Base-by-base conservation (phyloP, 208 protist species). In the Leishmania major region DNA sequence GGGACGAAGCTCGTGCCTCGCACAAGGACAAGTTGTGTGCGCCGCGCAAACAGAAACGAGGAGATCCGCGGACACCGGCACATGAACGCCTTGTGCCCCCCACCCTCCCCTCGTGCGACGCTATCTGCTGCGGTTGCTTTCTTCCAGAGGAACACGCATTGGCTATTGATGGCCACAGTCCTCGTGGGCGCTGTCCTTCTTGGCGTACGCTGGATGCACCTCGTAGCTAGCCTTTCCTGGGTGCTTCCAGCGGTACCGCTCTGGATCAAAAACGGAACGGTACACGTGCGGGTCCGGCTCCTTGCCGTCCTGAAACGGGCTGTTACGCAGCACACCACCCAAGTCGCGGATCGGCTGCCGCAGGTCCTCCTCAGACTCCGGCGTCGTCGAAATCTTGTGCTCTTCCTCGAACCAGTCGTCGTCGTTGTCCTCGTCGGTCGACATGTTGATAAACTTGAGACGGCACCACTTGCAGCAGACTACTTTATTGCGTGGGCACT, bases 371-470 rank as follows among this genome's bases (percentile, higher is more conserved):
- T 88, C 74, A 11, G 88, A 86, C 85, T 97, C 92, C 2, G 92
- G 94, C 59, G 92, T 97, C 28, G 93, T 97, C 55, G 91, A 78
- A 64, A 97, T 97, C 83, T 95, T 94, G 40, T 97, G 93, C 84
- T 96, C 94, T 78, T 97, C 94, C 80, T 94, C 90, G 71, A 87
- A 81, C 92, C 94, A 97, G 82, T 97, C 94, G 49, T 97, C 92
- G 83, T 97, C 94, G 74, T 96, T 95, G 84, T 97, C 94, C 43
- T 91, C 91, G 25, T 93, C 86, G 62, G 94, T 97, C 31, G 92
- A 84, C 94, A 97, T 96, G 80, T 97, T 97, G 77, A 97, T 96
- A 83, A 96, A 97, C 85, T 97, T 97, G 28, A 96, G 86, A 57
- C 92, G 90, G 82, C 94, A 97, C 94, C 94, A 97, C 85, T 97